phyloP scores from a whole-genome alignment of 306 rosid genomes.

The Astragalus glycyphyllos region DNA sequence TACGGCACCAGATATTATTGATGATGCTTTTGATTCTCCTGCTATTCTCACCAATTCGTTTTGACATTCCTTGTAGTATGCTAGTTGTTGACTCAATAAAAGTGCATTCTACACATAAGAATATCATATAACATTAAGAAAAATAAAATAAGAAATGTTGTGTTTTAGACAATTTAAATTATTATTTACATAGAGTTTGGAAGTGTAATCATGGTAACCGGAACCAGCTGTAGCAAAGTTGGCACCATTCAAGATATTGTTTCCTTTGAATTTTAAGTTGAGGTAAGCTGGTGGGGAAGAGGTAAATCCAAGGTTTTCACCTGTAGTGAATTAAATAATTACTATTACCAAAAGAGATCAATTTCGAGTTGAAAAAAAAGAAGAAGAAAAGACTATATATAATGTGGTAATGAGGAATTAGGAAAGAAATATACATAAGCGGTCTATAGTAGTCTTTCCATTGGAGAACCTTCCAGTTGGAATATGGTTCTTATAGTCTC shows the following conservation, averaged over 20 bases:
- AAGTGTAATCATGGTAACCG: slow-evolving; percentile 63
- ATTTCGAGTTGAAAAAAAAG: not conserved
- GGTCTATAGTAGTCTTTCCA: slow-evolving; percentile 73
- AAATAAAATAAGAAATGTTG: not conserved
- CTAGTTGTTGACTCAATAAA: slow-evolving; percentile 62
- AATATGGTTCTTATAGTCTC: slow-evolving; percentile 56
- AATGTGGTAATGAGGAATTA: not conserved
- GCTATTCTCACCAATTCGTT: slow-evolving; percentile 49
- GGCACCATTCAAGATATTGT: slow-evolving; percentile 48
- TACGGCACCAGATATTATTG: slow-evolving; percentile 62
- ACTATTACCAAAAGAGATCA: slow-evolving; percentile 5
- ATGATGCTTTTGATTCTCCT: slow-evolving; percentile 56
- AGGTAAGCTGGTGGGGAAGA: slow-evolving; percentile 51
- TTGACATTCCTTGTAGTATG: slow-evolving; percentile 66
- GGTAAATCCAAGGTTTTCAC: slow-evolving; percentile 50
- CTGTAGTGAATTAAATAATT: slow-evolving; percentile 35
- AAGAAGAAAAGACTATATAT: not conserved
- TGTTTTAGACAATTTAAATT: not conserved
- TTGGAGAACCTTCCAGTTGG: slow-evolving; percentile 83
- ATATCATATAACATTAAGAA: not conserved
- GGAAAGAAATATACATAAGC: slow-evolving; percentile 49
- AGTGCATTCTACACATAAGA: slow-evolving; percentile 63
- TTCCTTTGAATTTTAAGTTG: slow-evolving; percentile 39
- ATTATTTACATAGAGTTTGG: slow-evolving; percentile 57
- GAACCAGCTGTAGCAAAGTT: slow-evolving; percentile 74